These are phyloP conservation scores for Fraxinus quadrangulata DNA, from an alignment of 257 asterid genomes.

Conservation along the genomic window DNA sequence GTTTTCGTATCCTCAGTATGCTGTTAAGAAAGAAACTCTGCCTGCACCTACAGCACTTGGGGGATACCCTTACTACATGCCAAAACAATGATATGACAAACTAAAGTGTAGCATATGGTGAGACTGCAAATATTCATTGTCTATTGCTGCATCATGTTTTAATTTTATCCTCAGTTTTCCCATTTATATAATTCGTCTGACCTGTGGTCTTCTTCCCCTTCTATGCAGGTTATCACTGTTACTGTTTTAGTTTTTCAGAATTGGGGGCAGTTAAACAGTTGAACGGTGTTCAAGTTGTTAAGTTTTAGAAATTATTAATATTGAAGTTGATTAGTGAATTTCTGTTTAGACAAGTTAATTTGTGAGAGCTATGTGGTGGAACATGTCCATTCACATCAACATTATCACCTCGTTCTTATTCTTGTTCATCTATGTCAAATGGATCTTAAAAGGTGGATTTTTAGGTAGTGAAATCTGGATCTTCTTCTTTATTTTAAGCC, in stretches of 20 bases:
- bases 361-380: constrained; percentile 9
- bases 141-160: not conserved
- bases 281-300: constrained; percentile 1
- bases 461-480: not conserved
- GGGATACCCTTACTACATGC: constrained; percentile 71
- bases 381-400: not conserved
- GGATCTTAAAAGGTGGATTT: not conserved
- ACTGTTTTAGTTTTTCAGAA: constrained; percentile 9
- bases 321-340: too few species aligned
- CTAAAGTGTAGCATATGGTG: constrained; percentile 13
- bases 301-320: too few species aligned
- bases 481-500: not conserved
- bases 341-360: constrained; percentile 3
- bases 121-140: not conserved
- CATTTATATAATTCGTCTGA: not conserved
- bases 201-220: not conserved
- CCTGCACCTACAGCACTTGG: constrained; percentile 46
- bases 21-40: constrained; percentile 43
- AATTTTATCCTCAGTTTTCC: not conserved
- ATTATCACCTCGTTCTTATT: not conserved
- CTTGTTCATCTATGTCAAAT: not conserved
- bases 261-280: constrained; percentile 10
- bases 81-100: constrained; percentile 44
- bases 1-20: constrained; percentile 59
- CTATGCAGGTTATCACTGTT: not conserved